Conservation (phyloP, 345 rosid genomes). For the Aegle marmelos region DNA sequence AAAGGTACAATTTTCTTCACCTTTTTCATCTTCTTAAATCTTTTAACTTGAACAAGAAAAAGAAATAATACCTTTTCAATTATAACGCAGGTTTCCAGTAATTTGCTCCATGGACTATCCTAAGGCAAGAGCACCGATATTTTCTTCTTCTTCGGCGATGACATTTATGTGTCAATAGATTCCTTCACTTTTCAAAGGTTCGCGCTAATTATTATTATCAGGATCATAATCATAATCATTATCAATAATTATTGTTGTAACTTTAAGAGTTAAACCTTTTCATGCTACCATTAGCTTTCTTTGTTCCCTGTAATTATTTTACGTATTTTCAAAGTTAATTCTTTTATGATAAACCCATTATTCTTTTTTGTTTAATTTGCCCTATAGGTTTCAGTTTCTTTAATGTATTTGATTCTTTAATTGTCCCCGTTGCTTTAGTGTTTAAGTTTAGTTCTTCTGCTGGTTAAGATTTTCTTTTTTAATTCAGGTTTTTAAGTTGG, state of each 20-base stretch:
- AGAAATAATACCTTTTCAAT: not conserved
- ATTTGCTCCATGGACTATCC: not conserved
- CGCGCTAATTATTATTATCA: not conserved
- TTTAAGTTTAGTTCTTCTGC: not conserved
- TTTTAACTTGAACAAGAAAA: too few species aligned
- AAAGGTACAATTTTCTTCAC: not conserved
- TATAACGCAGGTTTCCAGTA: not conserved
- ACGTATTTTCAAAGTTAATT: not conserved
- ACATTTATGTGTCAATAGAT: not conserved
- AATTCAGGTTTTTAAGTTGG: not conserved
- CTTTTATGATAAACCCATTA: not conserved
- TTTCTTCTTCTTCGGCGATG: not conserved
- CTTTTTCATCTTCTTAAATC: not conserved
- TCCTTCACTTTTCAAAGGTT: not conserved
- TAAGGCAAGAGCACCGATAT: not conserved
- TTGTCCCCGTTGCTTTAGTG: not conserved
- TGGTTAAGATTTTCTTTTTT: not conserved
- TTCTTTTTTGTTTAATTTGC: not conserved
- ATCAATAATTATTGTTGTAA: not conserved
- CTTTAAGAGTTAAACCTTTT: not conserved
- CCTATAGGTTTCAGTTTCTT: not conserved
- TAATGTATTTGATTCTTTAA: not conserved
- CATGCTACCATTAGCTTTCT: not conserved
- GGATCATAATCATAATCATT: not conserved
- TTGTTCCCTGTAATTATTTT: not conserved